A percentile compares a stretch with the other conserved stretches of the same genome.
Conservation (phyloP, 73 alveolate genomes). For the Stentor coeruleus region DNA sequence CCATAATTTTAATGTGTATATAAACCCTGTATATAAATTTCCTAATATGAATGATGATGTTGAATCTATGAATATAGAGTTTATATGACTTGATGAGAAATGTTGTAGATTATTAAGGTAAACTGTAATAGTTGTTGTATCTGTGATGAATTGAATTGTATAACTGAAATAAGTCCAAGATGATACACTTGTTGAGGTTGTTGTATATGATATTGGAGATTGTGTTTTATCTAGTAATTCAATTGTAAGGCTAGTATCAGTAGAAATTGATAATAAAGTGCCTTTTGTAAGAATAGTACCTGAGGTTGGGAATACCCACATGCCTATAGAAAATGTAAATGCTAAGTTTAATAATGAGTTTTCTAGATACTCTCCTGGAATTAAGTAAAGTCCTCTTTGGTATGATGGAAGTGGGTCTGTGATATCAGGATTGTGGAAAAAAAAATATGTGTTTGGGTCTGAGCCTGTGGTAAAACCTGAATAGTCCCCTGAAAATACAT, state of each 20-base stretch:
- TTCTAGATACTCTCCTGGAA: neutral
- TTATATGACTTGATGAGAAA: no score
- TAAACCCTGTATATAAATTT: neutral
- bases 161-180: neutral
- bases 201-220: no score
- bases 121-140: neutral
- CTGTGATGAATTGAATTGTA: neutral
- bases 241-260: neutral
- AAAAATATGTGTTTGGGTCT: neutral
- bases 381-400: neutral
- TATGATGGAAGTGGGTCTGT: neutral
- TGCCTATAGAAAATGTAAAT: neutral
- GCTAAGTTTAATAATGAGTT: neutral
- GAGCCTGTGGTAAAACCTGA: neutral
- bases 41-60: neutral
- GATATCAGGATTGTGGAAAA: neutral
- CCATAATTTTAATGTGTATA: neutral
- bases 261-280: neutral
- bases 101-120: neutral
- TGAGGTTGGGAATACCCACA: constrained; percentile 15
- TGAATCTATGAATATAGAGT: no score
- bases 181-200: no score
- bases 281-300: neutral
- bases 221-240: neutral
- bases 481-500: neutral